These are phyloP conservation scores for Fraxinus ornus DNA, from an alignment of 305 asterid species.

Conservation along the genomic window DNA sequence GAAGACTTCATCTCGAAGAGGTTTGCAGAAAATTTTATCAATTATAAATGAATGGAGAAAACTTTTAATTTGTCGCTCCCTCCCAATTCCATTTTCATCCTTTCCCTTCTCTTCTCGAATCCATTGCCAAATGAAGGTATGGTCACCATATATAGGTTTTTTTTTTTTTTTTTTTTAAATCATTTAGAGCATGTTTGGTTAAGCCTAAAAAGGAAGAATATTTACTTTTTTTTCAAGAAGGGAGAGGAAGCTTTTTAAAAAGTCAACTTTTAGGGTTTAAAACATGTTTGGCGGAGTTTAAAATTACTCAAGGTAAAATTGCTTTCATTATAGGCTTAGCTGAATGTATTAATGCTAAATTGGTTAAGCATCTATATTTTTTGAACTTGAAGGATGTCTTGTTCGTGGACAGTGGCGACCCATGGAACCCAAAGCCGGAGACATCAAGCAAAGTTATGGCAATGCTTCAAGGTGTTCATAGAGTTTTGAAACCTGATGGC, in stretches of 20 bases:
- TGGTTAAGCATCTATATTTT: neutral
- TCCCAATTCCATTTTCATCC: neutral
- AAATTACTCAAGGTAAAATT: neutral
- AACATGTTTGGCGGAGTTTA: neutral
- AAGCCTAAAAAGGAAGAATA: neutral
- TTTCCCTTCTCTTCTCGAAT: neutral
- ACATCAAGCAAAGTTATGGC: slow-evolving; percentile 67
- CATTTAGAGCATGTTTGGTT: neutral
- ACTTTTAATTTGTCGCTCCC: neutral
- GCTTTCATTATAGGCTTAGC: neutral
- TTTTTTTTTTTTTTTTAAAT: neutral
- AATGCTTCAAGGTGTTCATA: slow-evolving; percentile 82
- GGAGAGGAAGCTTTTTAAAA: neutral
- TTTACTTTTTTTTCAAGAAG: neutral
- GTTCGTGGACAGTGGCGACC: slow-evolving; percentile 96
- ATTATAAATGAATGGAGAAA: neutral
- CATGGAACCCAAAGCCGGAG: slow-evolving; percentile 86
- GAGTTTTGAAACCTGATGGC: slow-evolving; percentile 81
- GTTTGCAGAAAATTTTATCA: neutral
- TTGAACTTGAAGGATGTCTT: slow-evolving; percentile 75
- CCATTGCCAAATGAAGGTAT: neutral
- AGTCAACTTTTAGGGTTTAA: neutral
- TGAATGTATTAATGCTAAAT: neutral
- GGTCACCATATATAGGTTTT: neutral
- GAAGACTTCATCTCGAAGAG: neutral